A percentile compares a stretch with the other conserved stretches of the same genome.
phyloP scores from a whole-genome alignment of 805 yeast genomes.

The Candida parachauliodes region DNA sequence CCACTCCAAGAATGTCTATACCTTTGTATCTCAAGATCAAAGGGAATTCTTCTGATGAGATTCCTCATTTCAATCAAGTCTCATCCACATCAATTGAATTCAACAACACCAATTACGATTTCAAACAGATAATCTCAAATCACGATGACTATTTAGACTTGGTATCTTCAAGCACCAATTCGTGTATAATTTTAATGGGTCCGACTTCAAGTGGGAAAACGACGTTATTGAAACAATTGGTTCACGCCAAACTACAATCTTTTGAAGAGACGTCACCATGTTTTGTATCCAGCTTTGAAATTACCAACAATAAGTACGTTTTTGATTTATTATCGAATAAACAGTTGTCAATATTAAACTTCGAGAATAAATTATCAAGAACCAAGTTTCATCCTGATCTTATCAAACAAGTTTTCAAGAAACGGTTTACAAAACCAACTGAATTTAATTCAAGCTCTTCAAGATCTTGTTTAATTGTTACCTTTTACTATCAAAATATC shows the following conservation, averaged over 20 bases:
- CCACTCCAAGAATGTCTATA: constrained; percentile 8
- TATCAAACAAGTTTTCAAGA: constrained; percentile 15
- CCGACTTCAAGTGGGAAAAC: constrained; percentile 34
- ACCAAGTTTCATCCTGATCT: constrained; percentile 8
- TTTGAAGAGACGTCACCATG: not conserved
- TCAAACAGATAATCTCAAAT: constrained; percentile 14
- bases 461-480: constrained; percentile 25
- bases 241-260: constrained; percentile 10
- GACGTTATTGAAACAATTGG: constrained; percentile 20
- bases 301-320: constrained; percentile 21
- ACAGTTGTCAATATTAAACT: constrained; percentile 1
- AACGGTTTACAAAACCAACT: constrained; percentile 20
- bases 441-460: constrained; percentile 18
- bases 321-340: constrained; percentile 21
- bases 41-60: constrained; percentile 4
- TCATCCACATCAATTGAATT: constrained; percentile 16
- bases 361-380: constrained; percentile 15
- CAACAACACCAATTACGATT: constrained; percentile 19
- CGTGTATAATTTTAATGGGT: constrained; percentile 22
- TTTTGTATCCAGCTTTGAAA: constrained; percentile 26
- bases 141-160: constrained; percentile 8
- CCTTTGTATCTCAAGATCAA: constrained; percentile 27
- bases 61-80: constrained; percentile 11
- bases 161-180: constrained; percentile 4
- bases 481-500: constrained; percentile 17